phyloP scores from a whole-genome alignment of 2,329 filamentous ascomycete species.

The Epichloe elymi region DNA sequence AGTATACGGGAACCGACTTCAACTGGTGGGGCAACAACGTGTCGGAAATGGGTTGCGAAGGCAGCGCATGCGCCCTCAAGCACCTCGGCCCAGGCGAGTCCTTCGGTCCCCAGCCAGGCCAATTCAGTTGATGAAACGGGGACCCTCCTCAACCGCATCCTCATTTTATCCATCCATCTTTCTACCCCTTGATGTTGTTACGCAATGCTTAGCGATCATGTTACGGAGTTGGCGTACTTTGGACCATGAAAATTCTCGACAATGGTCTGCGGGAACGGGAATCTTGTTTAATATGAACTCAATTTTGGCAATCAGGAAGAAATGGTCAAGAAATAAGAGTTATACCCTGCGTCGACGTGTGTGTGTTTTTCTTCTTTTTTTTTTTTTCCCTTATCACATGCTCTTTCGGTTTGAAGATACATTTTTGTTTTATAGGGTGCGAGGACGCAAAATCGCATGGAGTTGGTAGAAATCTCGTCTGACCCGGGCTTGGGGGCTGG shows the following conservation, averaged over 20 bases:
- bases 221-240: not conserved
- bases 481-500: no score
- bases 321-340: not conserved
- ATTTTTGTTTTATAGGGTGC: no score
- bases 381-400: no score
- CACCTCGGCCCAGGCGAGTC: conserved; percentile 22
- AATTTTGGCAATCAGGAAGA: not conserved
- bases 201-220: not conserved
- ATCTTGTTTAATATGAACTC: not conserved
- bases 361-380: not conserved
- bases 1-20: conserved; percentile 28
- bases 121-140: conserved; percentile 18
- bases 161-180: not conserved
- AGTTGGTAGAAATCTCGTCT: no score
- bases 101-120: conserved; percentile 26
- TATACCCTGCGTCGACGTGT: not conserved
- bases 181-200: not conserved
- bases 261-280: not conserved
- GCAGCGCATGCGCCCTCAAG: conserved; percentile 24
- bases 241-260: not conserved
- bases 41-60: conserved; percentile 28
- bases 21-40: conserved; percentile 37
- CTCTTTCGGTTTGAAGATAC: no score
- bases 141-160: not conserved
- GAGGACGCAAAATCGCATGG: no score